phyloP scores from a whole-genome alignment of 495 filamentous ascomycete genomes.

The Sordaria brevicollis region DNA sequence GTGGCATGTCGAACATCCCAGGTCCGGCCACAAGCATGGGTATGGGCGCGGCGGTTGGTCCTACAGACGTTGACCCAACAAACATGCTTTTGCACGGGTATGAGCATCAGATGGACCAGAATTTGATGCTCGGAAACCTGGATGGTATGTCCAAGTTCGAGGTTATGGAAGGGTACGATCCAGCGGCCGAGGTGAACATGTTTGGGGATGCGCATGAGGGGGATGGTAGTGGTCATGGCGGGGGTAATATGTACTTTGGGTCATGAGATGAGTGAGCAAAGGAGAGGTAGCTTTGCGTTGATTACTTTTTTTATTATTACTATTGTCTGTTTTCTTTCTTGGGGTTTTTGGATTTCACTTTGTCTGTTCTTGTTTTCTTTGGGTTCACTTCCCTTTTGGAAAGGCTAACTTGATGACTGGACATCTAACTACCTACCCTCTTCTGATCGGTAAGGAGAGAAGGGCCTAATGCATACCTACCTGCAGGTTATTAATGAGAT shows the following conservation, averaged over 20 bases:
- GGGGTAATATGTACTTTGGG: conserved; percentile 22
- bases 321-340: background rate
- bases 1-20: conserved; percentile 11
- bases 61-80: conserved; percentile 22
- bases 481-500: background rate
- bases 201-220: conserved; percentile 17
- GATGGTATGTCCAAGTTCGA: background rate
- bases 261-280: conserved; percentile 10
- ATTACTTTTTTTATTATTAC: conserved; percentile 4
- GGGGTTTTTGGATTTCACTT: background rate
- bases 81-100: conserved; percentile 33
- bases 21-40: conserved; percentile 13
- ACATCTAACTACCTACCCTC: background rate
- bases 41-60: conserved; percentile 21
- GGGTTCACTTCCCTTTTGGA: background rate
- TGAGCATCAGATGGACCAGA: conserved; percentile 13
- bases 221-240: background rate
- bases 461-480: background rate
- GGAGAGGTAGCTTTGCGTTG: conserved; percentile 2
- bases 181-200: conserved; percentile 11
- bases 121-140: conserved; percentile 5
- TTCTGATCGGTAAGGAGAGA: background rate
- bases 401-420: conserved; percentile 11
- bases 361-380: background rate
- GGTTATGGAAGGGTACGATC: conserved; percentile 7